phyloP scores from a whole-genome alignment of 2,329 filamentous ascomycete genomes.

The Epichloe bromicola region DNA sequence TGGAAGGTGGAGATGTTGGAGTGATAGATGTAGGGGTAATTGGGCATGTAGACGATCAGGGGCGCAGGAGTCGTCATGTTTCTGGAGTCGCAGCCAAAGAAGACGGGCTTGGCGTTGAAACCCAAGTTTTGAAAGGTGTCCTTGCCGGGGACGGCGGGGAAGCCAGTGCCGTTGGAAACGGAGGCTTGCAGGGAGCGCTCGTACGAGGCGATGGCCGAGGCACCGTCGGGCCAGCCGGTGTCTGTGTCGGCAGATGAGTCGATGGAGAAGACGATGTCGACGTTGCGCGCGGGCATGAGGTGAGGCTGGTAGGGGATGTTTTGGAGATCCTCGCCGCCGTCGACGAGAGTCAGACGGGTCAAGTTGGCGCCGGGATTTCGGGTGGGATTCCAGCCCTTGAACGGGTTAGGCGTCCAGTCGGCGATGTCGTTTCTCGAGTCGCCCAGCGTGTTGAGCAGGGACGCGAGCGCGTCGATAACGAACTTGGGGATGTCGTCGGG shows the following conservation, averaged over 20 bases:
- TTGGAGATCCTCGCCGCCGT: slow-evolving; percentile 67
- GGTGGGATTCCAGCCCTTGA: slow-evolving; percentile 35
- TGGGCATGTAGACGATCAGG: slow-evolving; percentile 73
- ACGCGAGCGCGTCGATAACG: slow-evolving; percentile 30
- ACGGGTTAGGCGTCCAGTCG: slow-evolving; percentile 50
- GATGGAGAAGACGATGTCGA: slow-evolving; percentile 52
- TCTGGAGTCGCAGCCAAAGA: slow-evolving; percentile 50
- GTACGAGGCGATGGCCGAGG: slow-evolving; percentile 44
- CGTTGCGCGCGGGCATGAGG: slow-evolving; percentile 31
- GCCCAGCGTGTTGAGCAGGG: slow-evolving; percentile 43
- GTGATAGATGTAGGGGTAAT: slow-evolving; percentile 58
- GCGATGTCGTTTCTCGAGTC: slow-evolving; percentile 60
- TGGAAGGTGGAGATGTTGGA: slow-evolving; percentile 75
- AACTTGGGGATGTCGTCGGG: slow-evolving; percentile 35
- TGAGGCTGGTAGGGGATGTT: slow-evolving; percentile 67
- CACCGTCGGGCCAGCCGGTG: slow-evolving; percentile 47
- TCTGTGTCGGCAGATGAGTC: slow-evolving; percentile 51
- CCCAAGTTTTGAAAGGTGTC: slow-evolving; percentile 44
- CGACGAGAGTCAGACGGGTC: slow-evolving; percentile 55
- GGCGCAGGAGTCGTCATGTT: slow-evolving; percentile 45
- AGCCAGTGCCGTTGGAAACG: slow-evolving; percentile 39
- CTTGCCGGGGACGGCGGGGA: slow-evolving; percentile 42
- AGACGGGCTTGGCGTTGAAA: slow-evolving; percentile 45
- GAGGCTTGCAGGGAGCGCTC: slow-evolving; percentile 33
- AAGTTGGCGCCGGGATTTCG: slow-evolving; percentile 30